Evolutionary conservation across 2,329 filamentous ascomycete genomes (phyloP).

Genomic region (Penicillium oxalicum): DNA sequence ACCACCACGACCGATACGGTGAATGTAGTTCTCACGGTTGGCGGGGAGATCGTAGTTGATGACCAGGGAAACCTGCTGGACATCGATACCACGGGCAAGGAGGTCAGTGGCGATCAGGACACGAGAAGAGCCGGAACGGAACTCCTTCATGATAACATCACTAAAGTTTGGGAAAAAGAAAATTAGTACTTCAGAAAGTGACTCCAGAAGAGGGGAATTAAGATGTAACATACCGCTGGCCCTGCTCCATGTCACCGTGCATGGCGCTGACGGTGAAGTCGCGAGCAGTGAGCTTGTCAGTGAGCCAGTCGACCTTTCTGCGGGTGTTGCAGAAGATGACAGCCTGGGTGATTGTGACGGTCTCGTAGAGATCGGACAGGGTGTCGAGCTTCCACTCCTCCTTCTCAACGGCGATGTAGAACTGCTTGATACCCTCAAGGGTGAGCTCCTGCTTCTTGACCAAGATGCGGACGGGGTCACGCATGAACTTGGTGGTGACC

Average conservation of each 20-base stretch:
- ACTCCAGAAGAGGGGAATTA: neutral
- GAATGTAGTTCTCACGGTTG: conserved; percentile 99
- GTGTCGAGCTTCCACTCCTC: conserved; percentile 99
- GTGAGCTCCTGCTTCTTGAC: conserved; percentile 63
- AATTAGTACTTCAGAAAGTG: neutral
- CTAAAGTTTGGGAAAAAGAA: conserved; percentile 29
- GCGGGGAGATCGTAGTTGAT: conserved; percentile 99
- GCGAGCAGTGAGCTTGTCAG: conserved; percentile 97
- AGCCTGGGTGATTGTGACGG: conserved; percentile 94
- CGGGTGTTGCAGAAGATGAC: conserved; percentile 99
- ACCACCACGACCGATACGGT: conserved; percentile 92
- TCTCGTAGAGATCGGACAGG: conserved; percentile 96
- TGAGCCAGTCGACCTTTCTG: conserved; percentile 98
- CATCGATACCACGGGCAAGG: conserved; percentile 96
- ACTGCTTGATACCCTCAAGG: conserved; percentile 94
- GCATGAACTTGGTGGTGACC: conserved; percentile 99
- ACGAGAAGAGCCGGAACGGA: conserved; percentile 90
- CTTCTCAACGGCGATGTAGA: conserved; percentile 98
- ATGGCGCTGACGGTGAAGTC: conserved; percentile 98
- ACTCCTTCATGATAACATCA: conserved; percentile 99
- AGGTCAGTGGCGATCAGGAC: conserved; percentile 97
- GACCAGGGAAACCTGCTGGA: conserved; percentile 94
- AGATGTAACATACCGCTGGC: conserved; percentile 53
- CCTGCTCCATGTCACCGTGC: conserved; percentile 99
- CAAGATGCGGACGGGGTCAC: conserved; percentile 53